Evolutionary conservation across 495 filamentous ascomycete genomes (phyloP), one percentile per base, ranked within the genome.

Genomic region (Neurospora sp.): DNA sequence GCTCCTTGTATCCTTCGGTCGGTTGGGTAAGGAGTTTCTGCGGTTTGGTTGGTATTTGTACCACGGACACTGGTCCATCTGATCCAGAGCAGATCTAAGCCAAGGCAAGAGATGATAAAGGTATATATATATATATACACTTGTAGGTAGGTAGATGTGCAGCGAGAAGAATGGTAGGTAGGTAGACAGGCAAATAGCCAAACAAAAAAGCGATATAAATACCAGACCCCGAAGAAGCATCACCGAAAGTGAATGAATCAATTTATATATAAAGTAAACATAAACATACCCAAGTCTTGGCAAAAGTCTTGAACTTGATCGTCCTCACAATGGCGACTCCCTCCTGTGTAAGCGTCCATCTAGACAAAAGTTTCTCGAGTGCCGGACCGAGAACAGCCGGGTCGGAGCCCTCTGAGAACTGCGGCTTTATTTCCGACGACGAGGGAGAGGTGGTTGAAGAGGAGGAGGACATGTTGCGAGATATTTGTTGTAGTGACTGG

Each of bases 221-320:
- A 35, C 35, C 35, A 35, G 4, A 35, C 35, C 35, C 35, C 35
- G 35, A 0, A 35, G 35, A 39, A 39, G 11, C 39, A 39, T 39
- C 39, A 39, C 10, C 39, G 39, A 39, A 39, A 39, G 2, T 31
- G 27, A 31, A 31, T 31, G 42, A 35, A 61, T 22, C 27, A 18
- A 39, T 16, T 18, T 31, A 31, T 31, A 31, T 9, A 2, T 27
- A 39, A 39, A 37, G n/a, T 14, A 71, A n/a, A 72, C 41, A 31
- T 31, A 18, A 14, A 79, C 86, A 77, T 72, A 89, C 88, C 89
- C 90, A 91, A 18, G 88, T 85, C 77, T 85, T 87, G 46, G 84
- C 85, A 76, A 91, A 91, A 5, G 80, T 88, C 81, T 87, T 88
- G 79, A 91, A 91, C 77, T 83, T 85, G 76, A 91, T 90, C 72